Conservation (phyloP, 2,329 filamentous ascomycete species). For the Clonostachys byssicola region DNA sequence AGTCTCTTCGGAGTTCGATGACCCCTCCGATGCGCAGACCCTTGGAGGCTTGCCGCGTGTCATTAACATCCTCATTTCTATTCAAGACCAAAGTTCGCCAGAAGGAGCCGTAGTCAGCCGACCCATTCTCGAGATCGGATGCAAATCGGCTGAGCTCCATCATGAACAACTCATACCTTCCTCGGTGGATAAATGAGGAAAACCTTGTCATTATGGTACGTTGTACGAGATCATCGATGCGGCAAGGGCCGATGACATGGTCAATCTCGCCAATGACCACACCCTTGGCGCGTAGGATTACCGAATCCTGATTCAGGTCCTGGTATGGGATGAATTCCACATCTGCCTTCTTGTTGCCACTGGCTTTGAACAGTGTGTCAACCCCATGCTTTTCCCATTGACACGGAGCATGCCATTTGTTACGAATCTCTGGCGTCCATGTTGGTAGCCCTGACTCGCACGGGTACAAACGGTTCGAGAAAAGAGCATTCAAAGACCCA, state of each 20-base stretch:
- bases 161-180: no score
- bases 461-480: neutral
- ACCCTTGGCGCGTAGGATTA: neutral
- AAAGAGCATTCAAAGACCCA: neutral
- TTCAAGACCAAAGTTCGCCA: neutral
- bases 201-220: neutral
- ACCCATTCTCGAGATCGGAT: neutral
- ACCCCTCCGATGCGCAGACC: no score
- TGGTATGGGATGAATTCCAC: no score
- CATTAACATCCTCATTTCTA: no score
- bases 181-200: neutral
- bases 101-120: neutral
- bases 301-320: no score
- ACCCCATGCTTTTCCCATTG: no score
- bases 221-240: neutral
- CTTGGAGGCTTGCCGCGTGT: no score
- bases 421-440: neutral
- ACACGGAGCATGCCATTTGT: no score
- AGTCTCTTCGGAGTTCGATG: no score
- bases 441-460: neutral
- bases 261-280: neutral
- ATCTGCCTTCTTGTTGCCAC: no score
- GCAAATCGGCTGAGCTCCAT: neutral
- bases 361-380: no score
- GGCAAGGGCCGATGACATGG: neutral